Percentiles rank a stretch among this genome's conserved stretches.
Conservation (phyloP, 2,329 filamentous ascomycete species). For the Arthroderma uncinatum region DNA sequence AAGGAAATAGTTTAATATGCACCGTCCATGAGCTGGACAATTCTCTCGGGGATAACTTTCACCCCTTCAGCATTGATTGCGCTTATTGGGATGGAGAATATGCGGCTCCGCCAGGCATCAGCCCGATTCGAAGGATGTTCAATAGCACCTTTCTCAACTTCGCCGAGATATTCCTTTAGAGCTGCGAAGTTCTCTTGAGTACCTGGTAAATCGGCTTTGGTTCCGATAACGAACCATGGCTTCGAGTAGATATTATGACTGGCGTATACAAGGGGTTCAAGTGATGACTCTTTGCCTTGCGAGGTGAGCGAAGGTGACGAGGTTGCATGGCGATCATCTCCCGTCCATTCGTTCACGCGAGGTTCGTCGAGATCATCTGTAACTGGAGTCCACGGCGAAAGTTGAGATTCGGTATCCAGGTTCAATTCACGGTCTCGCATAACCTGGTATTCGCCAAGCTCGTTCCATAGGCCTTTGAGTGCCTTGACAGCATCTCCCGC, state of each 20-base stretch:
- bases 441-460: constrained; percentile 80
- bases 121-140: constrained; percentile 64
- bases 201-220: constrained; percentile 72
- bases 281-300: constrained; percentile 3
- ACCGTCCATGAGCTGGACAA: constrained; percentile 33
- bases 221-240: constrained; percentile 93
- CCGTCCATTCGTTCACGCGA: constrained; percentile 10
- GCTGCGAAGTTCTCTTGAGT: constrained; percentile 66
- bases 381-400: constrained; percentile 41
- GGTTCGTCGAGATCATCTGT: constrained; percentile 10
- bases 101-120: constrained; percentile 48
- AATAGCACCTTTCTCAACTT: constrained; percentile 50
- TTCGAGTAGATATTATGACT: constrained; percentile 75
- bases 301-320: background rate
- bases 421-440: constrained; percentile 62
- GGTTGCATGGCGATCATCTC: constrained; percentile 7
- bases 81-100: constrained; percentile 69
- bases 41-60: constrained; percentile 39
- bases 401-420: constrained; percentile 52
- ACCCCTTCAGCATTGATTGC: constrained; percentile 81
- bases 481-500: constrained; percentile 68
- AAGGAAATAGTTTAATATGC: constrained; percentile 6
- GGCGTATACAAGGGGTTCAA: constrained; percentile 30
- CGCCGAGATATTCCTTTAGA: constrained; percentile 59
- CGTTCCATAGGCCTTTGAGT: constrained; percentile 73